Base-by-base conservation (phyloP, 805 yeast genomes). In the Teunomyces kruisii region DNA sequence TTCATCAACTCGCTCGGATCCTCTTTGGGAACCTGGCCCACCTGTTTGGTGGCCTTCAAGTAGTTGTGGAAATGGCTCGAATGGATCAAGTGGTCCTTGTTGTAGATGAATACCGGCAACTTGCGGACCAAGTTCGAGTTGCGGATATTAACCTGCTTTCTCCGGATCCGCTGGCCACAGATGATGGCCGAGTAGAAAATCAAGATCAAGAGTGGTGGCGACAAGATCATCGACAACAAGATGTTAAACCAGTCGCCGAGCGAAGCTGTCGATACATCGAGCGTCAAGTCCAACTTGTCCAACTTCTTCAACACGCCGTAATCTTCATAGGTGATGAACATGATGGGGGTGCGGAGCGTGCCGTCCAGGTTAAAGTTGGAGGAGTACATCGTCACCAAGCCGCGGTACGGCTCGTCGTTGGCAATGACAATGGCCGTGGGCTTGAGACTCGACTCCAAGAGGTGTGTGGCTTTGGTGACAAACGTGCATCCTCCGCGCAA, bases 401-500 rank as follows among this genome's bases (percentile, higher is more conserved):
- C 76, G 14, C 68, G 57, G 31, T 58, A 56, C 6, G 75, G 74
- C 45, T 67, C 74, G 53, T 78, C 73, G 55, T 81, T 82, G 27
- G 82, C 85, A 7, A 82, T 72, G n/a, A 82, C 62, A 9, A 81
- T 78, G 5, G 80, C 79, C 10, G 48, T 56, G 0, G 85, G 84
- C 10, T 29, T 38, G n/a, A 58, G 40, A 7, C 42, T 40, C 14
- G 58, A 62, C 2, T 58, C 56, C 45, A 79, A 65, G 41, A 81
- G 53, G 44, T 70, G 68, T 32, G 64, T 53, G 13, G 81, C 76
- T 53, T 82, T 82, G 12, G 70, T 69, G 39, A 75, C 79, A 55
- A 81, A 78, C 16, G 80, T 71, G 61, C 63, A 51, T 48, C 49
- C 37, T 9, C 57, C 61, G 2, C 68, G 47, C 45, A 65, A 51